phyloP scores from a whole-genome alignment of 345 rosid species.

The Toxicodendron radicans region DNA sequence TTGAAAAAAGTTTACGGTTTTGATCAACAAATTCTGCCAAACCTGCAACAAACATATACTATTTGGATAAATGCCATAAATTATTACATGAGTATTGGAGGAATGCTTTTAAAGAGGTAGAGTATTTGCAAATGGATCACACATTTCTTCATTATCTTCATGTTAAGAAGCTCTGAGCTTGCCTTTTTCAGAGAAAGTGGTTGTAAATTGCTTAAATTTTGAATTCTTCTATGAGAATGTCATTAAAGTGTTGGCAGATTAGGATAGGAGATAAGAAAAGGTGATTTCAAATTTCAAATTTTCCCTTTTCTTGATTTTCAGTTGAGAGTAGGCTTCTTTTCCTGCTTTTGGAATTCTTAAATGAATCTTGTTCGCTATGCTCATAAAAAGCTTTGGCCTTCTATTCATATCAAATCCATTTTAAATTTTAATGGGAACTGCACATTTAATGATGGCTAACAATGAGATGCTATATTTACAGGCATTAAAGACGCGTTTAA shows the following conservation, averaged over 20 bases:
- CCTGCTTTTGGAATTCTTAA: not conserved
- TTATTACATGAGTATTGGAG: not conserved
- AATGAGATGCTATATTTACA: not conserved
- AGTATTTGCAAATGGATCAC: not conserved
- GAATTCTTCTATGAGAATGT: not conserved
- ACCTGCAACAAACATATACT: slow-evolving; percentile 46
- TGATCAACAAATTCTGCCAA: slow-evolving; percentile 65
- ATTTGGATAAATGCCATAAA: not conserved
- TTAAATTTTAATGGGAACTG: not conserved
- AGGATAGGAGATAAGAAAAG: not conserved
- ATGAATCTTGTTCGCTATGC: not conserved
- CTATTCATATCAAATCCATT: not conserved
- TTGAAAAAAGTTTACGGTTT: slow-evolving; percentile 66
- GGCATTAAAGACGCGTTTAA: not conserved
- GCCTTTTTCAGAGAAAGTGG: not conserved
- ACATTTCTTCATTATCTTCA: not conserved
- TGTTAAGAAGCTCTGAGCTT: not conserved
- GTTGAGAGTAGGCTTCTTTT: not conserved
- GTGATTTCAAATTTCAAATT: not conserved
- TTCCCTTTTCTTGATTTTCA: not conserved
- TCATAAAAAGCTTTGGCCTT: not conserved
- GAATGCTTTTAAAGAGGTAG: not conserved
- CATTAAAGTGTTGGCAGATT: not conserved
- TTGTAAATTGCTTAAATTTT: not conserved
- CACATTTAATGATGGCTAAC: not conserved